Evolutionary conservation across 306 rosid species (phyloP).

Genomic region (Fagus crenata): DNA sequence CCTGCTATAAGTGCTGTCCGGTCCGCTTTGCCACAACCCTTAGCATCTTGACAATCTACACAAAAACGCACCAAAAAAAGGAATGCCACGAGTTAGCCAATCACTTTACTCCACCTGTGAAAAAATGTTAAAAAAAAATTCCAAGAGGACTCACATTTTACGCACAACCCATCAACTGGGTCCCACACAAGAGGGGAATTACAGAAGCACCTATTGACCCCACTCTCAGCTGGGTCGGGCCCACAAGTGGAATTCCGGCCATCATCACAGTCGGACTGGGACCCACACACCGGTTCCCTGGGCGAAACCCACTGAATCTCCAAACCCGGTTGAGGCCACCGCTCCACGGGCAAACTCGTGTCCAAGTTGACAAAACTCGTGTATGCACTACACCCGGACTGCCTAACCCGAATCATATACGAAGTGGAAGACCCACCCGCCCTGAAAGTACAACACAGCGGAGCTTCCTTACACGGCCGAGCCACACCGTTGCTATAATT

Average conservation of each 20-base stretch:
- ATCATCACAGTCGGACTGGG: constrained; percentile 51
- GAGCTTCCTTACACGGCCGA: constrained; percentile 31
- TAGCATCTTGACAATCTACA: constrained; percentile 38
- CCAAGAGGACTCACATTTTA: constrained; percentile 45
- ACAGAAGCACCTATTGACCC: constrained; percentile 61
- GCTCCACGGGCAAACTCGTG: constrained; percentile 29
- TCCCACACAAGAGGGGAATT: constrained; percentile 55
- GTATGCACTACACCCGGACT: constrained; percentile 72
- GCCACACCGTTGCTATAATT: constrained; percentile 38
- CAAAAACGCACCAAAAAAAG: not conserved
- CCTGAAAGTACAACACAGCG: constrained; percentile 59
- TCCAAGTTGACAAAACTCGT: constrained; percentile 74
- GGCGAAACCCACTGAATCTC: constrained; percentile 80
- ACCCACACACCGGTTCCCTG: constrained; percentile 52
- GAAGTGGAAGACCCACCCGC: constrained; percentile 81
- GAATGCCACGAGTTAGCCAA: not conserved
- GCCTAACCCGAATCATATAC: constrained; percentile 59
- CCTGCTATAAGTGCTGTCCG: constrained; percentile 62
- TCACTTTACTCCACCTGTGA: not conserved
- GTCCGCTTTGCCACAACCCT: constrained; percentile 40
- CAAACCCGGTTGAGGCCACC: constrained; percentile 69
- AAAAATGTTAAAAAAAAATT: not conserved
- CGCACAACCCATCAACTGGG: constrained; percentile 52
- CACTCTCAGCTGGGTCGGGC: constrained; percentile 30
- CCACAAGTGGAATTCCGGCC: constrained; percentile 59